Conservation (phyloP, 495 filamentous ascomycete genomes). For the Neurospora intermedia region DNA sequence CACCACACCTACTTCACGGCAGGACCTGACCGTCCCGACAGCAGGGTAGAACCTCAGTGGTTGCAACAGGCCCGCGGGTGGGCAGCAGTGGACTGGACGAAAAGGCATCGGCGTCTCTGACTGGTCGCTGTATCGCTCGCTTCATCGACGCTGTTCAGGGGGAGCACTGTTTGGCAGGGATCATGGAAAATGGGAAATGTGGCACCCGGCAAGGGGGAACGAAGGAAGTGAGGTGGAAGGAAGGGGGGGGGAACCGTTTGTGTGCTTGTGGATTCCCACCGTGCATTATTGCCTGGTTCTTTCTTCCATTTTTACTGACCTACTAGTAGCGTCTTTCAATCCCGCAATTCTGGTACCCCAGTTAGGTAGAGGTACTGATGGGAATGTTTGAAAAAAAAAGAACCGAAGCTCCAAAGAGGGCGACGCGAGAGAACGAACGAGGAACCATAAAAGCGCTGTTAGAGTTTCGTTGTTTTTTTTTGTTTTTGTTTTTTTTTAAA, state of each 20-base stretch:
- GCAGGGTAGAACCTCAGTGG: not conserved
- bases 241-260: not conserved
- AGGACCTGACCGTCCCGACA: not conserved
- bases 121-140: not conserved
- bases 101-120: not conserved
- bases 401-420: not conserved
- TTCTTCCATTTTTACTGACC: not conserved
- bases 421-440: not conserved
- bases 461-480: not conserved
- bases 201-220: not conserved
- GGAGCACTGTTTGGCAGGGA: not conserved
- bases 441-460: not conserved
- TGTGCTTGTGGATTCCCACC: not conserved
- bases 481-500: not conserved
- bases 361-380: no score
- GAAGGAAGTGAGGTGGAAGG: no score
- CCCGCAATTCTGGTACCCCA: not conserved
- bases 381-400: not conserved
- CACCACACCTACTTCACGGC: not conserved
- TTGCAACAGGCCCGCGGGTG: not conserved
- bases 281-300: not conserved
- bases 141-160: not conserved
- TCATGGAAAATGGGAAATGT: not conserved
- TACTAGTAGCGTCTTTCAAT: not conserved
- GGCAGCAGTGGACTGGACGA: not conserved